Percentiles rank a stretch among this genome's conserved stretches.
Conservation (phyloP, 2,329 filamentous ascomycete species). For the Aureobasidium musti region DNA sequence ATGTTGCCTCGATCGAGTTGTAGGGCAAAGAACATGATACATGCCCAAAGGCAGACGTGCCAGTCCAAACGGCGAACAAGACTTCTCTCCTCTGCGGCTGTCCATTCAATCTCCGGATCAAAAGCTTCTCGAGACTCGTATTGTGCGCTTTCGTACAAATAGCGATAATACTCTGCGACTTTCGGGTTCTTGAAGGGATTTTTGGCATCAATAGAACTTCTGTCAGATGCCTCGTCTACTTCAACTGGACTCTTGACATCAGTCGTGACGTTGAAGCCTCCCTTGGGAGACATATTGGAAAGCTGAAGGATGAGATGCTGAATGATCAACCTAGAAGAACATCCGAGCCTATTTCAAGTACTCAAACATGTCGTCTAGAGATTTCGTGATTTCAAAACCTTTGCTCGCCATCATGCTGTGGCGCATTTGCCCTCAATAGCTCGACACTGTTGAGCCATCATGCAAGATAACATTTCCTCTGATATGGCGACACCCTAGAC, state of each 20-base stretch:
- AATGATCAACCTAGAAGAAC: not conserved
- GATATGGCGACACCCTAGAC: not conserved
- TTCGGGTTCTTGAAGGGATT: conserved; percentile 53
- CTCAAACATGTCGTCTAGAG: not conserved
- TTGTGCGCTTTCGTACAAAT: conserved; percentile 53
- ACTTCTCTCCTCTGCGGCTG: conserved; percentile 57
- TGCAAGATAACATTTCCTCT: not conserved
- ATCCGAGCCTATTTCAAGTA: not conserved
- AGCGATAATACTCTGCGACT: conserved; percentile 56
- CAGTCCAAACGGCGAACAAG: conserved; percentile 52
- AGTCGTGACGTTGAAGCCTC: not conserved
- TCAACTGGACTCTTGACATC: not conserved
- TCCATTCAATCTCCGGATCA: conserved; percentile 60
- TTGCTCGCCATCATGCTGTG: conserved; percentile 13
- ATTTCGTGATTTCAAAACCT: conserved; percentile 17
- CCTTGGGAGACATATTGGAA: not conserved
- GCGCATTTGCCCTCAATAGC: not conserved
- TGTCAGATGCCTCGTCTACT: conserved; percentile 12
- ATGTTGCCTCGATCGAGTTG: conserved; percentile 37
- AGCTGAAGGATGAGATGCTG: not conserved
- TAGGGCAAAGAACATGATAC: conserved; percentile 17
- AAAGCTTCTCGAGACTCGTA: conserved; percentile 64
- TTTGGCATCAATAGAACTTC: conserved; percentile 14
- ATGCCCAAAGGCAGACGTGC: conserved; percentile 9
- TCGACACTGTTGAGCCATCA: not conserved